phyloP scores from a whole-genome alignment of 2,329 filamentous ascomycete genomes.

The Colletotrichum somersetense region DNA sequence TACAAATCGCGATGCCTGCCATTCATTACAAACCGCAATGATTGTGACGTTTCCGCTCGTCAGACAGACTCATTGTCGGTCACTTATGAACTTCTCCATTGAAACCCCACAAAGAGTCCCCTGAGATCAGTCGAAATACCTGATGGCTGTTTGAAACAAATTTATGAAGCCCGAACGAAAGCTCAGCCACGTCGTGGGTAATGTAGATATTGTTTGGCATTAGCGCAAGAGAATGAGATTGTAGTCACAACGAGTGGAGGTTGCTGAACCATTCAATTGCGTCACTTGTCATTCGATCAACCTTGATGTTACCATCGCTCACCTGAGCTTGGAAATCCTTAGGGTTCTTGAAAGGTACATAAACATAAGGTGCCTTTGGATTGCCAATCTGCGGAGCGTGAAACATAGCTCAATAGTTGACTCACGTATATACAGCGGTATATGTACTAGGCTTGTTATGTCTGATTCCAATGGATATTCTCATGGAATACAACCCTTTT shows the following conservation, averaged over 20 bases:
- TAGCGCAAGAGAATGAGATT: not conserved
- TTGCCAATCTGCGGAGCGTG: not conserved
- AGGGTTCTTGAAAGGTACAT: not conserved
- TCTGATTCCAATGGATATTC: too few species aligned
- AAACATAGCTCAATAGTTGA: not conserved
- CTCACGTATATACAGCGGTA: not conserved
- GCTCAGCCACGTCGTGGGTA: not conserved
- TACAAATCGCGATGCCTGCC: not conserved
- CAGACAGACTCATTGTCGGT: not conserved
- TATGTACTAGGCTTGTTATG: not conserved
- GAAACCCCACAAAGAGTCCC: not conserved
- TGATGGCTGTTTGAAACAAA: not conserved
- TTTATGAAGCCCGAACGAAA: not conserved
- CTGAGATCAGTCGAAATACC: not conserved
- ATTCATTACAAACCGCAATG: not conserved
- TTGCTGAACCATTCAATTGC: too few species aligned
- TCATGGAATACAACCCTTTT: fast-evolving
- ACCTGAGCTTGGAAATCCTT: not conserved
- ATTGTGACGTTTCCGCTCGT: not conserved
- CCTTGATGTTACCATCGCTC: not conserved
- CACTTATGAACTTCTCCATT: not conserved
- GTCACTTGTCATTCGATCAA: not conserved
- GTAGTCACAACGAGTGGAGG: not conserved
- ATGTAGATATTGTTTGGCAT: not conserved
- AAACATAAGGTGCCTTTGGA: not conserved